A percentile compares a stretch with the other conserved stretches of the same genome.
Evolutionary conservation across 2,329 filamentous ascomycete genomes (phyloP).

Genomic region (Cladosporium oxysporum): DNA sequence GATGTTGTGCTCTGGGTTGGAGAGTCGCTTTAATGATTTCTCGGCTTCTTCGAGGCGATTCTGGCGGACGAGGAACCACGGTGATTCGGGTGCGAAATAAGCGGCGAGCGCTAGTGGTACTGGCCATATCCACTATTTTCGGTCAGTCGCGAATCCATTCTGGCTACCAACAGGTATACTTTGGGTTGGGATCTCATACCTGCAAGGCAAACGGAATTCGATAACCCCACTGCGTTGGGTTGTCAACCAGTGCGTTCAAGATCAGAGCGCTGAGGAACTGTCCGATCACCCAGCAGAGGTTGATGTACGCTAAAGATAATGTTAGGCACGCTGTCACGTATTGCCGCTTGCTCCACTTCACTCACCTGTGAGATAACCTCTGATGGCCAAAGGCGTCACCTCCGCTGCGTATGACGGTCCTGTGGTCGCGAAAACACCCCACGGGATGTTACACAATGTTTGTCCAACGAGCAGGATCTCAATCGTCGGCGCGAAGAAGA

Average conservation of each 20-base stretch:
- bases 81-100: constrained; percentile 27
- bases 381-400: constrained; percentile 37
- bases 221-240: constrained; percentile 38
- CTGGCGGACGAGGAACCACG: constrained; percentile 29
- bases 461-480: constrained; percentile 51
- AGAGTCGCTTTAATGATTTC: constrained; percentile 21
- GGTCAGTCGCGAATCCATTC: neutral
- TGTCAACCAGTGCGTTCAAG: constrained; percentile 35
- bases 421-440: constrained; percentile 63
- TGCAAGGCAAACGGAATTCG: constrained; percentile 45
- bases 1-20: constrained; percentile 29
- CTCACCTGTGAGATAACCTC: constrained; percentile 55
- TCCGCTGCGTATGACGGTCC: constrained; percentile 60
- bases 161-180: neutral
- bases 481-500: constrained; percentile 52
- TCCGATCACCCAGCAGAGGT: constrained; percentile 49
- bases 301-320: constrained; percentile 42
- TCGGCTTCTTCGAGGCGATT: constrained; percentile 25
- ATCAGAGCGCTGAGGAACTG: constrained; percentile 39
- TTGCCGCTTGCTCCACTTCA: neutral
- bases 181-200: neutral
- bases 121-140: constrained; percentile 45
- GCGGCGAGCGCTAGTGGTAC: constrained; percentile 32
- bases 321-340: constrained; percentile 23
- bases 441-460: constrained; percentile 59